phyloP scores from a whole-genome alignment of 140 eudicot species.

The Senecio squalidus region DNA sequence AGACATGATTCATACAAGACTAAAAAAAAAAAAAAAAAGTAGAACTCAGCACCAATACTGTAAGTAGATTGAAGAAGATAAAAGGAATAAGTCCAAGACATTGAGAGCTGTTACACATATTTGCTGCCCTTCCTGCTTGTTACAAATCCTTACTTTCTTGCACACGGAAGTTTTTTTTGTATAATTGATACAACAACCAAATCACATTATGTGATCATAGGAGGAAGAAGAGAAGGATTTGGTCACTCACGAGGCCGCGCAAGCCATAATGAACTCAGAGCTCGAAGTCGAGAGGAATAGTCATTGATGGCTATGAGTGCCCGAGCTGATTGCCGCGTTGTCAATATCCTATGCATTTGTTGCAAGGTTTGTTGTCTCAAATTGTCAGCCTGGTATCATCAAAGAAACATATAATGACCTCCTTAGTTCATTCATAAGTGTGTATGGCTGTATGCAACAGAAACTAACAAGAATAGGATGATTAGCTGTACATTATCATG shows the following conservation, averaged over 20 bases:
- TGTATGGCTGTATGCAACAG: too few relatives aligned
- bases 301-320: conserved; percentile 57
- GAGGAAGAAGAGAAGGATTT: neutral
- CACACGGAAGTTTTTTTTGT: conserved; percentile 10
- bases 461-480: too few relatives aligned
- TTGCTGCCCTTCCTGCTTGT: conserved; percentile 25
- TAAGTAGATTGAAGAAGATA: conserved; percentile 13
- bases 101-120: conserved; percentile 14
- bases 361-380: conserved; percentile 51
- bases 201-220: conserved; percentile 7
- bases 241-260: conserved; percentile 57
- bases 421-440: neutral
- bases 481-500: too few relatives aligned
- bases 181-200: conserved; percentile 23
- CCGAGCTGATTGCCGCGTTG: conserved; percentile 56
- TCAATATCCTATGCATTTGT: conserved; percentile 59
- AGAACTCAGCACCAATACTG: conserved; percentile 21
- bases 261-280: conserved; percentile 60
- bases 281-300: conserved; percentile 55
- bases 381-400: conserved; percentile 48
- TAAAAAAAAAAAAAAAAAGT: neutral
- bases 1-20: conserved; percentile 26
- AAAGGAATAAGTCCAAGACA: conserved; percentile 18
- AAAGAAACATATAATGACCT: neutral
- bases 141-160: conserved; percentile 27